phyloP scores from a whole-genome alignment of 768 basidiomycete genomes.

The Coprinopsis marcescibilis region DNA sequence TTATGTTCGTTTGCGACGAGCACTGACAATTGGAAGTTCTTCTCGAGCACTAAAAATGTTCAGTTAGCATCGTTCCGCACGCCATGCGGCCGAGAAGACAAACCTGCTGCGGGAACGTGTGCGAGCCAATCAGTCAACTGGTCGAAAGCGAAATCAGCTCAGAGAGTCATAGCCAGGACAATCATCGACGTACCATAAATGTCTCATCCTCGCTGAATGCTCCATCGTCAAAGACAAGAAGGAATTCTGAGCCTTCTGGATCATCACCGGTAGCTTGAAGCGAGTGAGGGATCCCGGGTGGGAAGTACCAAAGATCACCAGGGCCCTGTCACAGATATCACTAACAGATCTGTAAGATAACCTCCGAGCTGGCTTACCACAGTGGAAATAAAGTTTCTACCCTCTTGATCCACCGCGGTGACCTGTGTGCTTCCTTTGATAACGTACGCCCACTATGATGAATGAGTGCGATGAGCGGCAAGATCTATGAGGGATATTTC shows the following conservation, averaged over 20 bases:
- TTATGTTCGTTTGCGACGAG: not conserved
- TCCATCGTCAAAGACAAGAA: slow-evolving; percentile 49
- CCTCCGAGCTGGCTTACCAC: slow-evolving; percentile 30
- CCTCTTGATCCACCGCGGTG: slow-evolving; percentile 40
- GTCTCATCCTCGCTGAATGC: slow-evolving; percentile 48
- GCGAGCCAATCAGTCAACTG: slow-evolving; percentile 52
- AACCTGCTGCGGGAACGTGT: slow-evolving; percentile 47
- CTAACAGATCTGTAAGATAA: not conserved
- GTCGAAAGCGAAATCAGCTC: not conserved
- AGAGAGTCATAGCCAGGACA: too few species aligned
- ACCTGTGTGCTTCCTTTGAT: slow-evolving; percentile 44
- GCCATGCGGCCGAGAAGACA: too few species aligned
- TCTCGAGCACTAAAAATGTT: slow-evolving; percentile 46
- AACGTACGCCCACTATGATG: slow-evolving; percentile 45
- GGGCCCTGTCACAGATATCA: slow-evolving; percentile 23
- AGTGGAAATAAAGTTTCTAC: slow-evolving; percentile 44
- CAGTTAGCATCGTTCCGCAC: too few species aligned
- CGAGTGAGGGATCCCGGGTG: slow-evolving; percentile 50
- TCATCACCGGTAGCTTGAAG: slow-evolving; percentile 44
- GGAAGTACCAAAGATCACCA: slow-evolving; percentile 55
- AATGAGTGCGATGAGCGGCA: too few species aligned
- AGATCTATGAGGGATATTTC: too few species aligned
- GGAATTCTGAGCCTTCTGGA: slow-evolving; percentile 44
- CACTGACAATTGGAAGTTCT: slow-evolving; percentile 41
- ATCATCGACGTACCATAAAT: slow-evolving; percentile 39